These are phyloP conservation scores for Entomortierella chlamydospora DNA, from an alignment of 192 early-diverging fungal genomes.

Conservation along the genomic window DNA sequence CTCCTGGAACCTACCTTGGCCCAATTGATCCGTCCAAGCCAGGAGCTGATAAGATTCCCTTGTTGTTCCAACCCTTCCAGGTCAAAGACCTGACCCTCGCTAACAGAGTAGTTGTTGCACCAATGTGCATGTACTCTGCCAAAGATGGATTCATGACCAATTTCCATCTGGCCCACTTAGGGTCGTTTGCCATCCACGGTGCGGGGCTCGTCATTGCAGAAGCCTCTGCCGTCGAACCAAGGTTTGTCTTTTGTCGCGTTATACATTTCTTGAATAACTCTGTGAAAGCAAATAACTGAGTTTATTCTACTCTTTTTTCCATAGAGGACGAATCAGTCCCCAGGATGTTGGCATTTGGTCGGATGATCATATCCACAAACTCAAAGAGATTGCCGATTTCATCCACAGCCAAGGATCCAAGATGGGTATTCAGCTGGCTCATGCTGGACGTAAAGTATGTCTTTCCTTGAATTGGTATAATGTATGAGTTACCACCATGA, in stretches of 20 bases:
- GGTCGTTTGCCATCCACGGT: conserved; percentile 81
- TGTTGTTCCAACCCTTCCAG: conserved; percentile 74
- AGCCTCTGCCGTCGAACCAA: conserved; percentile 71
- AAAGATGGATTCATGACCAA: conserved; percentile 73
- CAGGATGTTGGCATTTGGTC: conserved; percentile 85
- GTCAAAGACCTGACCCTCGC: conserved; percentile 73
- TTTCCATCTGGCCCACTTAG: conserved; percentile 73
- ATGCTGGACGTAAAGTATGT: conserved; percentile 72
- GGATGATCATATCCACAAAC: conserved; percentile 78
- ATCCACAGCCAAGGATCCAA: conserved; percentile 71
- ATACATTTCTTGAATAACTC: not conserved
- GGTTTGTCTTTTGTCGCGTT: not conserved
- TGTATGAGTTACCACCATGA: not conserved
- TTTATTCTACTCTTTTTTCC: not conserved
- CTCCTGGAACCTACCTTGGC: conserved; percentile 32
- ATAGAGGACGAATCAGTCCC: conserved; percentile 81
- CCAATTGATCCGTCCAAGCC: conserved; percentile 19
- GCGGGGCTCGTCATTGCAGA: conserved; percentile 86
- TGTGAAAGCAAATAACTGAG: no score
- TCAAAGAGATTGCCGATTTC: conserved; percentile 69
- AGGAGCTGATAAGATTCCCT: conserved; percentile 23
- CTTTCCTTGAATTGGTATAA: not conserved
- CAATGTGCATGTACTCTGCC: conserved; percentile 87
- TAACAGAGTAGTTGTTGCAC: conserved; percentile 82
- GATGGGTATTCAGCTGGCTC: conserved; percentile 82